Base-by-base conservation (phyloP, 2,329 filamentous ascomycete genomes). In the Dactylonectria estremocensis region DNA sequence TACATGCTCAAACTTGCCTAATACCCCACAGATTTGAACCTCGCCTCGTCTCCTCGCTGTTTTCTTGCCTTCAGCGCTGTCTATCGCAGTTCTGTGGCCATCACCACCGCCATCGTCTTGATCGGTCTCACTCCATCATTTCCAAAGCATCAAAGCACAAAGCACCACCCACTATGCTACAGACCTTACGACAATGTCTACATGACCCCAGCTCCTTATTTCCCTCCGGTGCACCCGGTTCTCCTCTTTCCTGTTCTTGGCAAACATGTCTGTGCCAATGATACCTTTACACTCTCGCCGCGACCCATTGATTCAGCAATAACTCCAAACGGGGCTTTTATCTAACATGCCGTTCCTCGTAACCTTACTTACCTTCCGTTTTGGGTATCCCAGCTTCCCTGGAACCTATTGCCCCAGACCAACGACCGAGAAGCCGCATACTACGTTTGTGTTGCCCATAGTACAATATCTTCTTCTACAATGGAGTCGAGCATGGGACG, bases 291-390 rank as follows among this genome's bases (percentile, higher is more conserved):
- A 40, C 43, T 31, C 50, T 50, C 45, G 28, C 9, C 35, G 16
- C 31, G 45, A 46, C 59, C 31, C 57, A 28, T 24, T 28, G 35
- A 35, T 13, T 40, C 37, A 61, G 48, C 18, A 3, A 53, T 48
- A 37, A 53, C 59, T 56, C 28, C 35, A 57, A 43, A 53, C 40
- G 37, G 49, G 58, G 45, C 45, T 18, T 54, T 33, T 43, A n/a
- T 54, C 46, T 53, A 31, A 37, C 28, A 37, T n/a, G 48, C 49
- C 40, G 11, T 24, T 24, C 40, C 48, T 35, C 10, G 35, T 52
- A 10, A 24, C 9, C 22, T 43, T 40, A 18, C 11, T 61, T 40
- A 58, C 53, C 58, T 66, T 62, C 64, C 53, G 48, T 54, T 49
- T 61, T 35, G 49, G 49, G 64, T 14, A 48, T 62, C 8, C 48